Conservation (phyloP, 2,329 filamentous ascomycete species). For the Claviceps purpurea region DNA sequence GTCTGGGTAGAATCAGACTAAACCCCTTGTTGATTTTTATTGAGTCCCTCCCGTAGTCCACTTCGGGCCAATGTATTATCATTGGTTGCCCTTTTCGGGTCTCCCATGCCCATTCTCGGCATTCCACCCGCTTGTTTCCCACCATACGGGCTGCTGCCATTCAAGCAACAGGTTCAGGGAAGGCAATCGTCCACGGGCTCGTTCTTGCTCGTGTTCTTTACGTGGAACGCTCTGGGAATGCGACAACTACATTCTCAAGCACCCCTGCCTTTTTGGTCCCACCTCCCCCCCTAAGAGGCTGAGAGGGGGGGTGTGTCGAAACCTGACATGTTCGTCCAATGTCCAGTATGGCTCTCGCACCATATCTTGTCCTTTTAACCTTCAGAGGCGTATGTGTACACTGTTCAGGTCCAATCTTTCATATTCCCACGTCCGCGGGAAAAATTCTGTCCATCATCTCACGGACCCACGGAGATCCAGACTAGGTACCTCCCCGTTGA, state of each 20-base stretch:
- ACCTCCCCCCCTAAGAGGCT: neutral
- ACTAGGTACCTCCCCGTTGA: constrained; percentile 2
- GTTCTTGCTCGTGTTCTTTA: neutral
- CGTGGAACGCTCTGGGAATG: constrained; percentile 3
- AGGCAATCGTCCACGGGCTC: neutral
- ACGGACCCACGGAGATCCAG: constrained; percentile 4
- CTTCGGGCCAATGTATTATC: constrained; percentile 1
- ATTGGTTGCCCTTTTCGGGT: constrained; percentile 1
- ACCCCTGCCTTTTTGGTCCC: constrained; percentile 2
- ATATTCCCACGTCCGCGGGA: constrained; percentile 5
- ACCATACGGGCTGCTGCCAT: neutral
- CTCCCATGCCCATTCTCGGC: neutral
- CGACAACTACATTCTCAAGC: constrained; percentile 3
- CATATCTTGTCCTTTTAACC: neutral
- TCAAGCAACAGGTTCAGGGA: neutral
- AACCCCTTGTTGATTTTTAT: constrained; percentile 2
- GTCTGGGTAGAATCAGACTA: constrained; percentile 2
- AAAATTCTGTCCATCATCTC: constrained; percentile 2
- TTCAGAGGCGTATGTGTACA: constrained; percentile 1
- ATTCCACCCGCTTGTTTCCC: constrained; percentile 1
- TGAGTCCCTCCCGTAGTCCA: neutral
- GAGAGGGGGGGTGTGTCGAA: constrained; percentile 1
- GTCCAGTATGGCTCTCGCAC: neutral
- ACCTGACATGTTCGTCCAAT: neutral
- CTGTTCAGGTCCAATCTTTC: neutral